phyloP scores from a whole-genome alignment of 352 stramenopile species.

The Pythium vanterpoolii region DNA sequence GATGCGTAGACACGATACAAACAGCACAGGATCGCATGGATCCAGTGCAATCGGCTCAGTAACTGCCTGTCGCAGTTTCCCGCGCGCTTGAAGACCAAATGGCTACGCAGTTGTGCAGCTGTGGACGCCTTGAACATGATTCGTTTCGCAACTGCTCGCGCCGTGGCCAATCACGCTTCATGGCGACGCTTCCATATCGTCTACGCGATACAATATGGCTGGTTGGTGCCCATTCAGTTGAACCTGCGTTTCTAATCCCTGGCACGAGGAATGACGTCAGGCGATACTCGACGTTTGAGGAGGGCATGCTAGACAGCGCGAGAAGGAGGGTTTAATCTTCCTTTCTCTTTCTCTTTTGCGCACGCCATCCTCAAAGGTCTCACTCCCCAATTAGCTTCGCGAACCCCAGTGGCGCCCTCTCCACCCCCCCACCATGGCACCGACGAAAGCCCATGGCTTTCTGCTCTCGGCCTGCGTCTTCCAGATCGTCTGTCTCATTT shows the following conservation, averaged over 20 bases:
- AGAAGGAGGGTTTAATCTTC: not conserved
- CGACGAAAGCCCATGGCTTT: slow-evolving; percentile 37
- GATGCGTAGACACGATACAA: too few species aligned
- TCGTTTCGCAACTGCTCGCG: not conserved
- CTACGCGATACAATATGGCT: not conserved
- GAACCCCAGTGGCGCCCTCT: not conserved
- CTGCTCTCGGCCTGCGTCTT: slow-evolving; percentile 37
- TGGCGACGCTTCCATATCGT: not conserved
- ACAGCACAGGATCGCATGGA: too few species aligned
- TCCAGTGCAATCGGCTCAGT: not conserved
- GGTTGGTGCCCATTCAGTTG: not conserved
- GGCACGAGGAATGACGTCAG: not conserved
- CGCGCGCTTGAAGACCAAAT: slow-evolving; percentile 1
- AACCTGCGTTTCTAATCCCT: not conserved
- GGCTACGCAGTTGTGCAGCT: not conserved
- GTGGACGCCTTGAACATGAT: not conserved
- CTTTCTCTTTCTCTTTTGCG: not conserved
- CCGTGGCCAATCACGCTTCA: not conserved
- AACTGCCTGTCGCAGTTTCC: slow-evolving; percentile 12
- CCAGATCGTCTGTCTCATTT: slow-evolving; percentile 42
- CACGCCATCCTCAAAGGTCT: not conserved
- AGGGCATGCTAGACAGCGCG: too few species aligned
- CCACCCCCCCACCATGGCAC: slow-evolving; percentile 5
- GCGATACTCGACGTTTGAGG: too few species aligned
- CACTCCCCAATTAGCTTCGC: slow-evolving; percentile 9